Conservation (phyloP, 768 basidiomycete genomes). For the Rubroboletus pulcherrimus region DNA sequence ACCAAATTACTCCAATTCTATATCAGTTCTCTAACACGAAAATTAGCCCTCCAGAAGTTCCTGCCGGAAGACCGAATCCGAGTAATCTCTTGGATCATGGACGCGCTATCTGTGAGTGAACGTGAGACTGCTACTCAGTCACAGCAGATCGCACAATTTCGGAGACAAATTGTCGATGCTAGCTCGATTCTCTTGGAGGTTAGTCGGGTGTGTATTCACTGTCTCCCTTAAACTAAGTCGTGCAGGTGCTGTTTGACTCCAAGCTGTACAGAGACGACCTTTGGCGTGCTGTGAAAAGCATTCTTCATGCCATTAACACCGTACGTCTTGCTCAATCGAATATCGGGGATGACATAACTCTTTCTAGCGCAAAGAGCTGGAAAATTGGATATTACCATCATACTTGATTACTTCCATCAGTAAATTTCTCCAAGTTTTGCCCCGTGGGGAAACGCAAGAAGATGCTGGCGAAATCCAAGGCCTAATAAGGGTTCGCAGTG, state of each 20-base stretch:
- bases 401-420: conserved; percentile 37
- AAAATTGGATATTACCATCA: conserved; percentile 41
- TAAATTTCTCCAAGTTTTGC: conserved; percentile 26
- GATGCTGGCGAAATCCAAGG: conserved; percentile 34
- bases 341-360: conserved; percentile 23
- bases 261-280: conserved; percentile 21
- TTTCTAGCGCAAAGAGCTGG: conserved; percentile 40
- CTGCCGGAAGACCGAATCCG: conserved; percentile 39
- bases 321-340: conserved; percentile 21
- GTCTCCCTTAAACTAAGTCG: conserved; percentile 3
- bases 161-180: conserved; percentile 49
- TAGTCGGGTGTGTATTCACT: conserved; percentile 19
- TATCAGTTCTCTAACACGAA: conserved; percentile 39
- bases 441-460: conserved; percentile 23
- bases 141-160: conserved; percentile 34
- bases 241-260: conserved; percentile 21
- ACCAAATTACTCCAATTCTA: conserved; percentile 53
- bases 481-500: conserved; percentile 57
- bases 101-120: conserved; percentile 40
- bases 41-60: conserved; percentile 46
- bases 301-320: conserved; percentile 21
- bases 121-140: conserved; percentile 21
- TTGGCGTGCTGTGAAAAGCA: conserved; percentile 23
- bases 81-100: conserved; percentile 46
- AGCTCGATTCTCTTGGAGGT: conserved; percentile 45